These are phyloP conservation scores for Phragmites australis DNA, from an alignment of 176 grass and related monocot genomes.

Conservation along the genomic window DNA sequence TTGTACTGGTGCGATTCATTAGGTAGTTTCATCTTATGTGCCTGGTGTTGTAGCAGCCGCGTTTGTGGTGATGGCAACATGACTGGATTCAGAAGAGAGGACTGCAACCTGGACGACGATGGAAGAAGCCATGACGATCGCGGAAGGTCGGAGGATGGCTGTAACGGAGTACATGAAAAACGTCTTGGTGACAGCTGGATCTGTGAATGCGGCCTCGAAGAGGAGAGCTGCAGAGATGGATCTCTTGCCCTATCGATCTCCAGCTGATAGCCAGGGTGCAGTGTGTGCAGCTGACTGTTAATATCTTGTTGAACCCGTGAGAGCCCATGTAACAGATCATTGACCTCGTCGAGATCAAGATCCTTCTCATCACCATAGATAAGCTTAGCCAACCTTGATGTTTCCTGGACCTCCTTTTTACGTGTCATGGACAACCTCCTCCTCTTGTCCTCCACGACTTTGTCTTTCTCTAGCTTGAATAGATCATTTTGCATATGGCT, in stretches of 20 bases:
- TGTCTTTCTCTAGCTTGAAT: background rate
- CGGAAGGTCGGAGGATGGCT: background rate
- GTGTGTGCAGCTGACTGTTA: background rate
- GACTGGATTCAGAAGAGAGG: background rate
- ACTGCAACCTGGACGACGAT: background rate
- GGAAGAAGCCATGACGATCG: background rate
- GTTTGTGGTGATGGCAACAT: background rate
- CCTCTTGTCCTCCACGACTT: background rate
- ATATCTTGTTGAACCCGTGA: background rate
- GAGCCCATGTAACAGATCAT: background rate
- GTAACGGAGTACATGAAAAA: too few relatives aligned
- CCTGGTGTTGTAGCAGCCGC: background rate
- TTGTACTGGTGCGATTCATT: too few relatives aligned
- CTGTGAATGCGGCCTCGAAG: too few relatives aligned
- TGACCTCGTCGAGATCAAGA: background rate
- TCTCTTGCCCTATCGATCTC: too few relatives aligned
- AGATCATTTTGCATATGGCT: background rate
- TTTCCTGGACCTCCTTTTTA: background rate
- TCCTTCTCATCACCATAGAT: background rate
- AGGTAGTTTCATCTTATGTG: background rate
- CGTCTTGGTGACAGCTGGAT: too few relatives aligned
- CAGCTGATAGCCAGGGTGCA: background rate
- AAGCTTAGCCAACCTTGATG: background rate
- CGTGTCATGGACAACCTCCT: background rate
- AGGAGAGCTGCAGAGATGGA: too few relatives aligned